Conservation (phyloP, 139 green algal species). For the Monoraphidium neglectum region DNA sequence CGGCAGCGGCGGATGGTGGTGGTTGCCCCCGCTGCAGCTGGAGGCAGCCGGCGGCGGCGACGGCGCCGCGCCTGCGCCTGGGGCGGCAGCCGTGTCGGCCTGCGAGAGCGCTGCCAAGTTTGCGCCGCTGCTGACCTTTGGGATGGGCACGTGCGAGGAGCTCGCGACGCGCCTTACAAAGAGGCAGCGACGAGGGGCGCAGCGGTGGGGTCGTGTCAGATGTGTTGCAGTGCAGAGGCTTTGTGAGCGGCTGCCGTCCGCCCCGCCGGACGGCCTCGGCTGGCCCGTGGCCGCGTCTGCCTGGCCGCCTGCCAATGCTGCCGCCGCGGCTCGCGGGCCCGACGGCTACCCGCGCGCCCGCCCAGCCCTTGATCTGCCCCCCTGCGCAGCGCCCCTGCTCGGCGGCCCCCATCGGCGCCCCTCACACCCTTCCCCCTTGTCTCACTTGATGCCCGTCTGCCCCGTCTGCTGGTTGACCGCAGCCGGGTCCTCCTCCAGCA, state of each 20-base stretch:
- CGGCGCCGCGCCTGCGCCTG: neutral
- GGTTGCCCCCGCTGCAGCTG: slow-evolving; percentile 1
- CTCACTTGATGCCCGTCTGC: slow-evolving; percentile 38
- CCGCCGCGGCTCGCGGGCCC: too few species aligned
- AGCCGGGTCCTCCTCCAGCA: slow-evolving; percentile 41
- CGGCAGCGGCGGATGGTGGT: neutral
- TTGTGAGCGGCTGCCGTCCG: neutral
- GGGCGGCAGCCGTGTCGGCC: neutral
- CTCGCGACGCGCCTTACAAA: slow-evolving; percentile 24
- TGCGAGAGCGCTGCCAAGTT: slow-evolving; percentile 6
- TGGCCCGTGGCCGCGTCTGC: neutral
- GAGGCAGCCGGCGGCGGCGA: neutral
- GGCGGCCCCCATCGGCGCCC: neutral
- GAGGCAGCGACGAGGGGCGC: neutral
- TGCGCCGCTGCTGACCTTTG: slow-evolving; percentile 23
- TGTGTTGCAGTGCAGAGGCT: neutral
- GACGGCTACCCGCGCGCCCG: neutral
- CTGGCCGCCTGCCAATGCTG: neutral
- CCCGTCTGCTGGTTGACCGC: neutral
- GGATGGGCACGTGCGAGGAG: slow-evolving; percentile 22
- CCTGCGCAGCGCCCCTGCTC: neutral
- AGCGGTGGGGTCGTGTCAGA: neutral
- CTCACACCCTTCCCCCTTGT: neutral
- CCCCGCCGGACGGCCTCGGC: neutral
- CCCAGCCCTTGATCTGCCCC: neutral